Conservation (phyloP, 1,139 yeast genomes). For the Sugiyamaella neomexicana region DNA sequence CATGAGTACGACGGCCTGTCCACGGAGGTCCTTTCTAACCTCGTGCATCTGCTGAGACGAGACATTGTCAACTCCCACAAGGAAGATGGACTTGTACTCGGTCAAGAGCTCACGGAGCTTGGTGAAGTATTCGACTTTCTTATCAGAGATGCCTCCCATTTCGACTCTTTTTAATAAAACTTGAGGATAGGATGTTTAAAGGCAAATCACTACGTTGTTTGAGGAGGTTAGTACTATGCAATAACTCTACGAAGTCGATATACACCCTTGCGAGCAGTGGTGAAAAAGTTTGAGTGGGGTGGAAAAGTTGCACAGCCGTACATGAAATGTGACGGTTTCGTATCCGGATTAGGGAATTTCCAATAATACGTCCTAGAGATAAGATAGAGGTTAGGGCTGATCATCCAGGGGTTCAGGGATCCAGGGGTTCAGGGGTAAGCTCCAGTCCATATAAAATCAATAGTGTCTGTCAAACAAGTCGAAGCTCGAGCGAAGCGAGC, state of each 20-base stretch:
- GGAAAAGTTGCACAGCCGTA: neutral
- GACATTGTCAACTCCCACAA: constrained; percentile 99
- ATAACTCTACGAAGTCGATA: neutral
- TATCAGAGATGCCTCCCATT: constrained; percentile 99
- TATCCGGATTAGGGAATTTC: neutral
- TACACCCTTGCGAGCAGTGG: neutral
- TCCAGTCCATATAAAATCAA: neutral
- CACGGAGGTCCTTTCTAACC: constrained; percentile 96
- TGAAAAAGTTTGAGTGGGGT: constrained; percentile 1
- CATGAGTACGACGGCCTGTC: constrained; percentile 93
- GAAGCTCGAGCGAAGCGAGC: too few species aligned
- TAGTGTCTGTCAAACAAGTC: too few species aligned
- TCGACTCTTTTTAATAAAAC: constrained; percentile 60
- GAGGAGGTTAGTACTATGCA: too few species aligned
- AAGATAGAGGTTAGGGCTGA: neutral
- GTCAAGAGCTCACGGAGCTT: constrained; percentile 94
- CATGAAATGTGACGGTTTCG: neutral
- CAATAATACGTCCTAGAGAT: neutral
- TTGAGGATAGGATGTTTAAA: constrained; percentile 96
- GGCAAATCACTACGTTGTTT: constrained; percentile 42
- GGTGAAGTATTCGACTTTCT: constrained; percentile 91
- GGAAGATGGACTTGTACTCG: constrained; percentile 96
- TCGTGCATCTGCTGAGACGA: constrained; percentile 99
- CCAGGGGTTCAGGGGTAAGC: neutral
- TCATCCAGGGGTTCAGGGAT: too few species aligned